Evolutionary conservation across 495 filamentous ascomycete genomes (phyloP).

Genomic region (Xylaria telfairii): DNA sequence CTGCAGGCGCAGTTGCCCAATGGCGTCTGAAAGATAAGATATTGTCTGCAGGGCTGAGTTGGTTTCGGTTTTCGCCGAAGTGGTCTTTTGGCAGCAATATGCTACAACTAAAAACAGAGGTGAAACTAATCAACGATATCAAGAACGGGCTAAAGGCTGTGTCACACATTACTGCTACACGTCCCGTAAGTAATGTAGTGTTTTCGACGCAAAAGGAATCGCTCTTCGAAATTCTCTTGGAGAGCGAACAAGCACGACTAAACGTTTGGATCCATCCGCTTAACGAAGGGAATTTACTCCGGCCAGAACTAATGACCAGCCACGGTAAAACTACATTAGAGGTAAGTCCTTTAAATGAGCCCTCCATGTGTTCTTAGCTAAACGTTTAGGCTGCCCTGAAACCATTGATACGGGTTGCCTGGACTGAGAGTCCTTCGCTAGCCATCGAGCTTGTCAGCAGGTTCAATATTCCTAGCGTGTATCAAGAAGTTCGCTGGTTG

Average conservation of each 20-base stretch:
- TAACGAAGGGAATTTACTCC: slow-evolving; percentile 56
- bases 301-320: slow-evolving; percentile 33
- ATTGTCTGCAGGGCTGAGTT: slow-evolving; percentile 80
- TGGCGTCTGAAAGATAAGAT: slow-evolving; percentile 88
- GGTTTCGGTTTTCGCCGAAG: slow-evolving; percentile 82
- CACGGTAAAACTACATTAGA: slow-evolving; percentile 57
- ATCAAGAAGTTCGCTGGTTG: slow-evolving; percentile 75
- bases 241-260: slow-evolving; percentile 84
- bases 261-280: slow-evolving; percentile 90
- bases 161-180: slow-evolving; percentile 63
- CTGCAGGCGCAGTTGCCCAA: slow-evolving; percentile 61
- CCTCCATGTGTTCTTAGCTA: slow-evolving; percentile 22
- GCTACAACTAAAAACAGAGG: slow-evolving; percentile 91
- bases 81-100: slow-evolving; percentile 98
- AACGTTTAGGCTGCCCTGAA: slow-evolving; percentile 55
- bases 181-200: slow-evolving; percentile 60
- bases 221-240: slow-evolving; percentile 75
- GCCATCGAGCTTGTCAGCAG: slow-evolving; percentile 81
- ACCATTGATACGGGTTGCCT: slow-evolving; percentile 77
- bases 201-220: slow-evolving; percentile 79
- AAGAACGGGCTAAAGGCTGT: slow-evolving; percentile 63
- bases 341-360: slow-evolving; percentile 39
- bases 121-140: slow-evolving; percentile 80
- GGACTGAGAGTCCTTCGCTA: slow-evolving; percentile 80
- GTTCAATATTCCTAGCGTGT: slow-evolving; percentile 76